These are phyloP conservation scores for Endothia cerciana DNA, from an alignment of 2,329 filamentous ascomycete genomes.

Conservation along the genomic window DNA sequence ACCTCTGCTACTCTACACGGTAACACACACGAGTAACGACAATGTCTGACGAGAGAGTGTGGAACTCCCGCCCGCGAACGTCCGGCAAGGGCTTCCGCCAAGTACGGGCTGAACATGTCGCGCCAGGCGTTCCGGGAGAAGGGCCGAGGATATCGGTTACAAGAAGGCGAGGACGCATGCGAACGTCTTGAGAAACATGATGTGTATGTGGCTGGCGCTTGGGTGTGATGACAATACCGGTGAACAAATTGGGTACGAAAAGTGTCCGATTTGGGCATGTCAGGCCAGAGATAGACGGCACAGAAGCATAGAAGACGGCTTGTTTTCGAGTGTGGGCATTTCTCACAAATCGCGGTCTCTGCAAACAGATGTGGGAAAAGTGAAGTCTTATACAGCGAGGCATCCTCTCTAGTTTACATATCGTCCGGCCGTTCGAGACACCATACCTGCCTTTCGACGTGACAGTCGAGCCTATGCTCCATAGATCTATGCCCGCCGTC, in stretches of 20 bases:
- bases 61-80: slow-evolving; percentile 80
- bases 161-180: slow-evolving; percentile 44
- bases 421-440: background rate
- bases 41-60: slow-evolving; percentile 68
- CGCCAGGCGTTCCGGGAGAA: slow-evolving; percentile 58
- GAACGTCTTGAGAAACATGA: background rate
- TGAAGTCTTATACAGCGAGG: slow-evolving; percentile 12
- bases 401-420: slow-evolving; percentile 18
- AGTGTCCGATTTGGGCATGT: too few relatives aligned
- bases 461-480: background rate
- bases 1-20: too few relatives aligned
- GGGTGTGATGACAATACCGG: slow-evolving; percentile 8
- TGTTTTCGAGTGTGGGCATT: background rate
- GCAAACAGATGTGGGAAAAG: background rate
- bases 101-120: slow-evolving; percentile 75
- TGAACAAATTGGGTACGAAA: background rate
- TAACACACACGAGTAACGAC: background rate
- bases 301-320: background rate
- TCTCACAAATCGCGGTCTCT: background rate
- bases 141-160: slow-evolving; percentile 53
- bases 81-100: slow-evolving; percentile 80
- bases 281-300: too few relatives aligned
- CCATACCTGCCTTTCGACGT: background rate
- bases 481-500: slow-evolving; percentile 47
- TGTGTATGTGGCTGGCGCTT: background rate